phyloP scores from a whole-genome alignment of 305 asterid genomes.

The Fraxinus xanthoxyloides region DNA sequence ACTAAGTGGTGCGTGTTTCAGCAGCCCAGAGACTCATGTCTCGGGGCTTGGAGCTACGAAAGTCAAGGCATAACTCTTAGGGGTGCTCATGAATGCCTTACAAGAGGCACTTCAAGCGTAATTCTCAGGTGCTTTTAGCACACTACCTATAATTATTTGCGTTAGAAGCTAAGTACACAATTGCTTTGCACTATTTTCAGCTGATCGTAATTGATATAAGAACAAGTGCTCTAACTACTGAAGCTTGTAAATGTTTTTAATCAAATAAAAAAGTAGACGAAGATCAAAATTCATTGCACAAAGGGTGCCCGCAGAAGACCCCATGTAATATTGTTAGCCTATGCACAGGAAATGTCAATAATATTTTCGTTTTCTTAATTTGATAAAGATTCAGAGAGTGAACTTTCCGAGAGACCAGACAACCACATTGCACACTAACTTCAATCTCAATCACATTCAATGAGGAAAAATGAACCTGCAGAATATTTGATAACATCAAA shows the following conservation, averaged over 20 bases:
- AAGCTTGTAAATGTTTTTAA: neutral
- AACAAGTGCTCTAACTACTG: neutral
- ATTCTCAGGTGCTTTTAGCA: neutral
- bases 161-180: neutral
- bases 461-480: neutral
- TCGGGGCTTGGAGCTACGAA: neutral
- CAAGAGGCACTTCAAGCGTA: neutral
- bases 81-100: neutral
- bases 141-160: neutral
- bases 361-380: neutral
- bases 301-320: neutral
- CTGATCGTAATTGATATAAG: neutral
- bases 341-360: neutral
- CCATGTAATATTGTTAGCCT: neutral
- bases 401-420: constrained; percentile 2
- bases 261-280: neutral
- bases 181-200: neutral
- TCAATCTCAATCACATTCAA: neutral
- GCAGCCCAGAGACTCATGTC: neutral
- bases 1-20: neutral
- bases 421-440: constrained; percentile 9
- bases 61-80: neutral
- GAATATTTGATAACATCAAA: constrained; percentile 1
- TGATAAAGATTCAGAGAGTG: neutral
- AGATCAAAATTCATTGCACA: neutral